A percentile compares a stretch with the other conserved stretches of the same genome.
These are phyloP conservation scores for Trichoderma pleuroti DNA, from an alignment of 2,329 filamentous ascomycete genomes.

Conservation along the genomic window DNA sequence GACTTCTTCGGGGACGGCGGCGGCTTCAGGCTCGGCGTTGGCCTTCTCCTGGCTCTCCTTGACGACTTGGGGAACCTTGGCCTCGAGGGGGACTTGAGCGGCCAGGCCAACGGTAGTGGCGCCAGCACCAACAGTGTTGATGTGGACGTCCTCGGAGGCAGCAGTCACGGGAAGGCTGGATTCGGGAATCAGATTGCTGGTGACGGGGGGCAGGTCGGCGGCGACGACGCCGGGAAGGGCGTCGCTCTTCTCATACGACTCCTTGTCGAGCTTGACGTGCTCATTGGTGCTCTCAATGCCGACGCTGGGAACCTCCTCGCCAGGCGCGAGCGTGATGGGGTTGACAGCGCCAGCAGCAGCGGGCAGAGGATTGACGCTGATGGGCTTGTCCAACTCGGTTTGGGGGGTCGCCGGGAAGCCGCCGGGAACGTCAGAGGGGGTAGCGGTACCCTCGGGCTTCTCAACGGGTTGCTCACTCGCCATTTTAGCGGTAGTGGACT, in stretches of 20 bases:
- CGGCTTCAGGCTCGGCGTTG: conserved; percentile 62
- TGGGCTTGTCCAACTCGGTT: conserved; percentile 47
- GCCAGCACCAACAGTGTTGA: conserved; percentile 51
- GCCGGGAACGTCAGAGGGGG: conserved; percentile 41
- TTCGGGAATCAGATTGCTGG: conserved; percentile 71
- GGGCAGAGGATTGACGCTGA: conserved; percentile 60
- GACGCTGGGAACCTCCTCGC: conserved; percentile 76
- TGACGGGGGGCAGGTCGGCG: conserved; percentile 48
- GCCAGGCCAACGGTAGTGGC: conserved; percentile 68
- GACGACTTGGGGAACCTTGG: conserved; percentile 49
- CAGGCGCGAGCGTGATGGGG: conserved; percentile 73
- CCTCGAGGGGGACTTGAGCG: conserved; percentile 63
- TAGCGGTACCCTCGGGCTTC: conserved; percentile 23
- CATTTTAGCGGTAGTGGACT: conserved; percentile 68
- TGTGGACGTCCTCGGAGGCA: conserved; percentile 39
- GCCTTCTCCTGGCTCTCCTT: conserved; percentile 70
- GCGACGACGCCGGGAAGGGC: conserved; percentile 50
- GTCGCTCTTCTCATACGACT: conserved; percentile 80
- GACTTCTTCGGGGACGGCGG: conserved; percentile 61
- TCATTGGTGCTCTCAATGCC: conserved; percentile 65
- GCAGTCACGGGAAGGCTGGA: conserved; percentile 68
- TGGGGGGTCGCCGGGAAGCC: conserved; percentile 65
- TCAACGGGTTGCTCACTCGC: conserved; percentile 44
- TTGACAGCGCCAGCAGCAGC: conserved; percentile 66
- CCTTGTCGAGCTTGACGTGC: conserved; percentile 75